Evolutionary conservation across 768 basidiomycete species (phyloP), one percentile per base, ranked within the genome.

Genomic region (Obba rivulosa): DNA sequence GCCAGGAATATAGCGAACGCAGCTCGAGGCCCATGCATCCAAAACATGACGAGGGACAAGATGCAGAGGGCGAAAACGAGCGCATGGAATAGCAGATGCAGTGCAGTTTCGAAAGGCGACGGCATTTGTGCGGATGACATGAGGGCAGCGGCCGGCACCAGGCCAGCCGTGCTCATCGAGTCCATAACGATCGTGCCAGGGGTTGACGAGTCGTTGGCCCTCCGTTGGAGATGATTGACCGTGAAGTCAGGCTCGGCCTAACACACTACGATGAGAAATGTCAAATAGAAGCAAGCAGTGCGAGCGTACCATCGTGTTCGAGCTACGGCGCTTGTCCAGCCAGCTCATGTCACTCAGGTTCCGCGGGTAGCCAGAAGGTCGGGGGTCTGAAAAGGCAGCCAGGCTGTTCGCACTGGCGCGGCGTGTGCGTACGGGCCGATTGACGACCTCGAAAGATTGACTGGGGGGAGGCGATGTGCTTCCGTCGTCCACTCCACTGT

Each of bases 191-290:
- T 66, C 13, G 79, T 80, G 37, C 71, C 77, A 37, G 79, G 76
- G 10, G 79, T 80, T 46, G 78, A 63, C 17, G 71, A 63, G 49
- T 61, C 59, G 45, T 46, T 61, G 53, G 65, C 76, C 21, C 74
- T 70, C 57, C 79, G 74, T 46, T 73, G 66, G n/a, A 76, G 67
- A 50, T 84, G 80, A 43, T 69, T 77, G n/a, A 80, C 69, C 10
- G 74, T 72, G 66, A 80, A 85, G 65, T 89, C 86, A 14, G 88
- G 72, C 61, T 88, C 87, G 46, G 80, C 84, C 86, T 90, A 13
- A 31, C 13, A 54, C 46, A 50, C 4, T 9, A 41, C 36, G 14
- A 31, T 13, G 13, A 13, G 5, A 7, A 31, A n/a, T n/a, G 28
- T 13, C 13, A 31, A 7, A 31, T 31, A 31, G 28, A 31, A 13